Evolutionary conservation across 495 filamentous ascomycete species (phyloP), one percentile per base, ranked within the genome.

Genomic region (Bombardia bombarda): DNA sequence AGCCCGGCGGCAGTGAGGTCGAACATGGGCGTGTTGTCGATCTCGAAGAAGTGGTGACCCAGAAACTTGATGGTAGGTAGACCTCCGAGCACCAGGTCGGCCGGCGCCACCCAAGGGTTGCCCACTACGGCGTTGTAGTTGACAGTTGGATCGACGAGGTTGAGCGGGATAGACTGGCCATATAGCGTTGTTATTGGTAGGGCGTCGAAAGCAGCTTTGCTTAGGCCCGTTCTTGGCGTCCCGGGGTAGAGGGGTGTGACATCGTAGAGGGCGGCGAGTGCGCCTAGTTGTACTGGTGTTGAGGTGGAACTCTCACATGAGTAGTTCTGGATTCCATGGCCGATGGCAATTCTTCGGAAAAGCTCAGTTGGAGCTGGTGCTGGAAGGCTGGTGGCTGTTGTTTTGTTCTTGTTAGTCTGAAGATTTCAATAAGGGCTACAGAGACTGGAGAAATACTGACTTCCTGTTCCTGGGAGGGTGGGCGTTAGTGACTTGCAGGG

Each of bases 241-340:
- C 70, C 57, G 21, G 59, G 67, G 59, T 82, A 57, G 51, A 81
- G 45, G 0, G 32, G 12, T 0, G 71, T 72, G 19, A 69, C 69
- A 40, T 85, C 79, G 61, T 80, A 82, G 26, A 87, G 74, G 3
- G 76, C 78, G 10, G 86, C 86, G 14, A 79, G 63, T 20, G 84
- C 84, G 19, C 84, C 84, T n/a, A 28, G 61, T 56, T 20, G 74
- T 58, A n/a, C n/a, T n/a, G 54, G 43, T 2, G 47, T 37, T 13
- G 38, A 17, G 6, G 30, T 23, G 40, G 48, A 14, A 12, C 51
- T 41, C n/a, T n/a, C n/a, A 57, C 84, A 89, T 20, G 76, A 83
- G 67, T 89, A 89, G 68, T 89, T 89, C 52, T 89, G 84, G 47
- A 82, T 79, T 40, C 84, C 84, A 24, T 79, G 79, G 50, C 83